Evolutionary conservation across 2,329 filamentous ascomycete genomes (phyloP).

Genomic region (Colletotrichum lentis): DNA sequence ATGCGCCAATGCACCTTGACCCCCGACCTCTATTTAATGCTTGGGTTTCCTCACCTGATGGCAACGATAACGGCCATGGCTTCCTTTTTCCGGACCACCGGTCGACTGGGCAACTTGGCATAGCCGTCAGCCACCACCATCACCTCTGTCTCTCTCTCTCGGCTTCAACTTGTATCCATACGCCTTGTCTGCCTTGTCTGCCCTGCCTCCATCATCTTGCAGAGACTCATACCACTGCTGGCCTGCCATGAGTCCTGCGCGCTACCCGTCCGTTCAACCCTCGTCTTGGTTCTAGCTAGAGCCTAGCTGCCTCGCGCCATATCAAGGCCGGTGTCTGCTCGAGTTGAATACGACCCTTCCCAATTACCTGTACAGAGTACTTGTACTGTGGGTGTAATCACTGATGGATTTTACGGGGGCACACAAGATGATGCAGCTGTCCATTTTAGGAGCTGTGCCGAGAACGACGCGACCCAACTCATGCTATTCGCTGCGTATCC

Average conservation of each 20-base stretch:
- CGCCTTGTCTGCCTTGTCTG: neutral
- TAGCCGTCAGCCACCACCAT: conserved; percentile 10
- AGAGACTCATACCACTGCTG: neutral
- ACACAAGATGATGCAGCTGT: conserved; percentile 30
- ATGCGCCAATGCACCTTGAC: neutral
- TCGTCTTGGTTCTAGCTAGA: neutral
- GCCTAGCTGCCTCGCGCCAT: neutral
- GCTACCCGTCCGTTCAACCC: neutral
- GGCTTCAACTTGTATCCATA: neutral
- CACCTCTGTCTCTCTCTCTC: neutral
- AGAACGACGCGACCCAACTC: conserved; percentile 14
- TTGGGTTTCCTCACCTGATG: conserved; percentile 12
- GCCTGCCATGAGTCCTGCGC: conserved; percentile 1
- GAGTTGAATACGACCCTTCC: conserved; percentile 17
- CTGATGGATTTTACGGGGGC: conserved; percentile 20
- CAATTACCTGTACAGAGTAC: neutral
- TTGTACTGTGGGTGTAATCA: neutral
- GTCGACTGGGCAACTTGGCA: conserved; percentile 26
- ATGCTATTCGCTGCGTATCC: neutral
- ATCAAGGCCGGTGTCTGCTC: conserved; percentile 15
- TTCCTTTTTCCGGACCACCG: conserved; percentile 13
- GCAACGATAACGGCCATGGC: conserved; percentile 19
- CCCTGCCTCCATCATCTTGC: neutral
- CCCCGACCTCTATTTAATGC: neutral
- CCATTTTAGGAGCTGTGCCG: conserved; percentile 25